Percentiles rank a stretch among this genome's conserved stretches.
These are phyloP conservation scores for Spergularia marina DNA, from an alignment of 148 eudicot genomes.

Conservation along the genomic window DNA sequence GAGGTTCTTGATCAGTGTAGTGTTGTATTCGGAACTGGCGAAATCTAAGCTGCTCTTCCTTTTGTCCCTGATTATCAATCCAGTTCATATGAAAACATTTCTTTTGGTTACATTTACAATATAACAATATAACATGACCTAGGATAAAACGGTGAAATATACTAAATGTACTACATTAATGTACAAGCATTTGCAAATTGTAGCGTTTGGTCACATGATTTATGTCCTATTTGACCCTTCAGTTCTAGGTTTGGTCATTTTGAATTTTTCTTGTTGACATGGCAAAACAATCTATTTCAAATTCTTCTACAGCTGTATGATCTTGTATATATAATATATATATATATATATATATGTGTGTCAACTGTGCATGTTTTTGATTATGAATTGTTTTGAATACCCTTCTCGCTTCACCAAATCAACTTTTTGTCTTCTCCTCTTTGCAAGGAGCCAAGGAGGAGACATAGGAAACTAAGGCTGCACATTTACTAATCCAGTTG, in stretches of 20 bases:
- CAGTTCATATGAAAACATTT: neutral
- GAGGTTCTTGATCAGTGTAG: neutral
- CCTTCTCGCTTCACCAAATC: neutral
- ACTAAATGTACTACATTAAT: neutral
- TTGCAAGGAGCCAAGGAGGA: neutral
- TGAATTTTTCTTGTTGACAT: conserved; percentile 22
- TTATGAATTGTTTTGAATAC: neutral
- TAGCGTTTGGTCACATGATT: neutral
- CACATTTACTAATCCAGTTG: neutral
- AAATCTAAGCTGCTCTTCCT: neutral
- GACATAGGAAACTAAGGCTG: neutral
- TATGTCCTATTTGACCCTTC: conserved; percentile 18
- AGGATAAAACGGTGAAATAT: neutral
- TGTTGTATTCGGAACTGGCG: conserved; percentile 7
- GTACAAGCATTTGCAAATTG: conserved; percentile 4
- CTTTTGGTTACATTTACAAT: neutral
- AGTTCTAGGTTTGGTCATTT: conserved; percentile 11
- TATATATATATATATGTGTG: conserved; percentile 3
- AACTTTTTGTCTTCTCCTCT: neutral
- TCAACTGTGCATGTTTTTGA: neutral
- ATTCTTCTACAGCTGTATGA: conserved; percentile 14
- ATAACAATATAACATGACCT: neutral
- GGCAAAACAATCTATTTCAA: conserved; percentile 20
- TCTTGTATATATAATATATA: conserved; percentile 1
- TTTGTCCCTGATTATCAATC: neutral